Evolutionary conservation across 352 stramenopile species (phyloP).

Genomic region (Pythium brassicae): DNA sequence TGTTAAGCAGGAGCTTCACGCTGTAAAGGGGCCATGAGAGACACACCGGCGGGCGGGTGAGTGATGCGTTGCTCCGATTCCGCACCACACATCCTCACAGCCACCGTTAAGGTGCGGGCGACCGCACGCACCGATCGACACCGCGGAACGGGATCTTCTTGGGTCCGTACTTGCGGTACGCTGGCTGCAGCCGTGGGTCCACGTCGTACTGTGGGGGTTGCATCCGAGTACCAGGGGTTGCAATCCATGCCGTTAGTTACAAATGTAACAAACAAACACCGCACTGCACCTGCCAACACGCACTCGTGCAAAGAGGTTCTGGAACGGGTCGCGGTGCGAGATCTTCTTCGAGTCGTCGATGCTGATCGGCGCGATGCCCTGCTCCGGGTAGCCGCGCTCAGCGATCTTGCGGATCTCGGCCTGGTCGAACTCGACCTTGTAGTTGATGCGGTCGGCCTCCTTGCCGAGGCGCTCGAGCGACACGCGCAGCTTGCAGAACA

Average conservation of each 20-base stretch:
- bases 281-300: no score
- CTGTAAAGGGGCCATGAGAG: slow-evolving; percentile 9
- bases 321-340: slow-evolving; percentile 52
- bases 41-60: no score
- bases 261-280: not conserved
- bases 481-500: slow-evolving; percentile 76
- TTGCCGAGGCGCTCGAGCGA: slow-evolving; percentile 60
- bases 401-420: slow-evolving; percentile 51
- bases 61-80: no score
- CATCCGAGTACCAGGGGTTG: not conserved
- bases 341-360: slow-evolving; percentile 48
- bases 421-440: slow-evolving; percentile 73
- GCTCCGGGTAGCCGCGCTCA: slow-evolving; percentile 44
- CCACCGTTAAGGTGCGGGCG: no score
- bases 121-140: slow-evolving; percentile 42
- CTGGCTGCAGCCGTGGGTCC: slow-evolving; percentile 46
- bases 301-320: slow-evolving; percentile 58
- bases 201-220: slow-evolving; percentile 69
- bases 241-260: not conserved
- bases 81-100: no score
- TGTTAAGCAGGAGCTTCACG: slow-evolving; percentile 72
- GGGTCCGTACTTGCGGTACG: slow-evolving; percentile 66
- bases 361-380: slow-evolving; percentile 59
- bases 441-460: slow-evolving; percentile 75
- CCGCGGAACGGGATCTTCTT: slow-evolving; percentile 73